phyloP scores from a whole-genome alignment of 2,329 filamentous ascomycete species.

The Juglanconis juglandina region DNA sequence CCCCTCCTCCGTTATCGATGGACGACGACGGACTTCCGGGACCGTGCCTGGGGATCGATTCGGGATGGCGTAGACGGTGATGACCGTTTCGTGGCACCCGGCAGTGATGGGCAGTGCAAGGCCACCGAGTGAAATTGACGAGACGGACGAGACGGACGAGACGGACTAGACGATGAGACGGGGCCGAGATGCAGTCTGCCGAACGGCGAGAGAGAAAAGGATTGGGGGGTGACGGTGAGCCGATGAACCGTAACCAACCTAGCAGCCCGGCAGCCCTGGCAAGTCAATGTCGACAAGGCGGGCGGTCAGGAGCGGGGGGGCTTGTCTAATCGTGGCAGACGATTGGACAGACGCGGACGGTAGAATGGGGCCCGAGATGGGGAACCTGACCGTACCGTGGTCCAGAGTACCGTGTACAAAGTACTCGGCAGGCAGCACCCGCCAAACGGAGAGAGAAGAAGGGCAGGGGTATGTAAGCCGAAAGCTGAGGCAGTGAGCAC shows the following conservation, averaged over 20 bases:
- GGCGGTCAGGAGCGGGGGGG: background rate
- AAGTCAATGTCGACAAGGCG: too few species aligned
- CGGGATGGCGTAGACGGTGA: background rate
- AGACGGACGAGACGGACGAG: too few species aligned
- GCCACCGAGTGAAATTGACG: too few species aligned
- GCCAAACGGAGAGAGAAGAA: too few species aligned
- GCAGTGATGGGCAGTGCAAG: too few species aligned
- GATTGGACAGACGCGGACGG: background rate
- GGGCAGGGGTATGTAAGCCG: too few species aligned
- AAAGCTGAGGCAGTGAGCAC: too few species aligned
- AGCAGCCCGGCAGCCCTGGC: too few species aligned
- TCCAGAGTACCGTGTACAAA: too few species aligned
- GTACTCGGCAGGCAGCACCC: too few species aligned
- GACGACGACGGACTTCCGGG: background rate
- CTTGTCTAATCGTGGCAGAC: background rate
- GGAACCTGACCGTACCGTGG: background rate
- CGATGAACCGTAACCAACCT: too few species aligned
- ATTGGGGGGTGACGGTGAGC: background rate
- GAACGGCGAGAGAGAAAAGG: background rate
- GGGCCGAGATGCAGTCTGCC: background rate
- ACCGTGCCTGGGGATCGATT: background rate
- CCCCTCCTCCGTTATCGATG: background rate
- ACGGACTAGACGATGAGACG: background rate
- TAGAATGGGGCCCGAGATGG: background rate
- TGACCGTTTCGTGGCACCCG: slow-evolving; percentile 16